Conservation (phyloP, 2,329 filamentous ascomycete genomes). For the Epichloe sibirici region DNA sequence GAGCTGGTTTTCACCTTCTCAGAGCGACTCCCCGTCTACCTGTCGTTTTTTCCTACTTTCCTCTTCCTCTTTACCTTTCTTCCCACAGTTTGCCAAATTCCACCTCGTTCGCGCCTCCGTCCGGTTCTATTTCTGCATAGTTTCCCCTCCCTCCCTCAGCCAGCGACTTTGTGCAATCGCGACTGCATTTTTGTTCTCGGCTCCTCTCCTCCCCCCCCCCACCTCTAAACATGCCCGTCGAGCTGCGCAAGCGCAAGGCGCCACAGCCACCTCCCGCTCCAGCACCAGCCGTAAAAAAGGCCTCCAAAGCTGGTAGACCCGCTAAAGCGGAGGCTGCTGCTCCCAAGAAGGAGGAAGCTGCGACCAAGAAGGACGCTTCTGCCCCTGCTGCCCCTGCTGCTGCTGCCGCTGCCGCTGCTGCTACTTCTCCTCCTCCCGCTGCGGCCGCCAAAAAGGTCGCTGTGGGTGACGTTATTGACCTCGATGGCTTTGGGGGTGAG, state of each 20-base stretch:
- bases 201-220: no score
- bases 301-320: constrained; percentile 25
- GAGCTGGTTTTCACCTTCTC: constrained; percentile 8
- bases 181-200: neutral
- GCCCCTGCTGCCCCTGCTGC: neutral
- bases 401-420: neutral
- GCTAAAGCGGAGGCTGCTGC: constrained; percentile 19
- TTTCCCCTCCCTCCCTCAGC: neutral
- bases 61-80: constrained; percentile 5
- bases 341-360: constrained; percentile 12
- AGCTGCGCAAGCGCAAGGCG: constrained; percentile 51
- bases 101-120: neutral
- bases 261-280: constrained; percentile 33
- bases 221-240: constrained; percentile 37
- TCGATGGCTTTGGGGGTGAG: constrained; percentile 54
- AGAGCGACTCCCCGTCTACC: neutral
- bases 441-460: constrained; percentile 30
- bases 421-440: neutral
- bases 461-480: constrained; percentile 42
- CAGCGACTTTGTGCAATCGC: neutral
- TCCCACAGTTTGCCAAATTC: neutral
- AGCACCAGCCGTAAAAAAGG: constrained; percentile 32
- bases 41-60: constrained; percentile 4
- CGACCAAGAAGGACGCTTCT: constrained; percentile 15
- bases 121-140: neutral